phyloP scores from a whole-genome alignment of 2,329 filamentous ascomycete species.

The Aspergillus cejpii region DNA sequence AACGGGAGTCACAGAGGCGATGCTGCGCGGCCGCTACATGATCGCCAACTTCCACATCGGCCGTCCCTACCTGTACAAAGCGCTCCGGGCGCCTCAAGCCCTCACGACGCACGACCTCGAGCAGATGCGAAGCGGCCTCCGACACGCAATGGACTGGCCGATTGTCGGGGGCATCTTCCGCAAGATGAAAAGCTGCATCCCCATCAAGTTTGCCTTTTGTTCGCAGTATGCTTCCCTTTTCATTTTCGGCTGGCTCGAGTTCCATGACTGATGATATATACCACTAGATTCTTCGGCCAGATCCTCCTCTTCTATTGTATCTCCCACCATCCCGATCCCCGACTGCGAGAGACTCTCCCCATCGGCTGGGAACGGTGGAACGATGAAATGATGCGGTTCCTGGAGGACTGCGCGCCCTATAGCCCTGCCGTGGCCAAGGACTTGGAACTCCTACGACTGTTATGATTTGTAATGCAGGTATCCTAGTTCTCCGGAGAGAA shows the following conservation, averaged over 20 bases:
- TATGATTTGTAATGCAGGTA: slow-evolving; percentile 17
- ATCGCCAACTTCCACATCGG: slow-evolving; percentile 40
- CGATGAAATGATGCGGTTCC: slow-evolving; percentile 36
- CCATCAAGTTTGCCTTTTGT: slow-evolving; percentile 39
- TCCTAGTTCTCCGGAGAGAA: too few relatives aligned
- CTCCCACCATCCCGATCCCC: slow-evolving; percentile 31
- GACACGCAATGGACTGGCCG: slow-evolving; percentile 40
- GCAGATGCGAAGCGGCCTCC: slow-evolving; percentile 35
- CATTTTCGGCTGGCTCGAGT: too few relatives aligned
- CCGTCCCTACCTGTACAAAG: slow-evolving; percentile 39
- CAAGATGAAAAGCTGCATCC: slow-evolving; percentile 40
- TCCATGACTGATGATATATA: neutral
- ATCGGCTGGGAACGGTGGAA: slow-evolving; percentile 39
- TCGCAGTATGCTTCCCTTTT: slow-evolving; percentile 26
- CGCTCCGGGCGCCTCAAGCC: slow-evolving; percentile 33
- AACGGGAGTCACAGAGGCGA: slow-evolving; percentile 33
- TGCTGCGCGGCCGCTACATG: slow-evolving; percentile 34
- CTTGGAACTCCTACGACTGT: slow-evolving; percentile 31
- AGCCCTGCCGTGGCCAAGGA: slow-evolving; percentile 39
- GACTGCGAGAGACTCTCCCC: slow-evolving; percentile 33
- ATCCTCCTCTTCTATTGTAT: slow-evolving; percentile 40
- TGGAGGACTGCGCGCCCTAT: slow-evolving; percentile 34
- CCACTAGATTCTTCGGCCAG: slow-evolving; percentile 37
- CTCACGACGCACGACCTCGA: slow-evolving; percentile 38
- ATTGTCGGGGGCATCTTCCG: slow-evolving; percentile 35